Conservation (phyloP, 2,329 filamentous ascomycete genomes). For the Aspergillaceae sp. region DNA sequence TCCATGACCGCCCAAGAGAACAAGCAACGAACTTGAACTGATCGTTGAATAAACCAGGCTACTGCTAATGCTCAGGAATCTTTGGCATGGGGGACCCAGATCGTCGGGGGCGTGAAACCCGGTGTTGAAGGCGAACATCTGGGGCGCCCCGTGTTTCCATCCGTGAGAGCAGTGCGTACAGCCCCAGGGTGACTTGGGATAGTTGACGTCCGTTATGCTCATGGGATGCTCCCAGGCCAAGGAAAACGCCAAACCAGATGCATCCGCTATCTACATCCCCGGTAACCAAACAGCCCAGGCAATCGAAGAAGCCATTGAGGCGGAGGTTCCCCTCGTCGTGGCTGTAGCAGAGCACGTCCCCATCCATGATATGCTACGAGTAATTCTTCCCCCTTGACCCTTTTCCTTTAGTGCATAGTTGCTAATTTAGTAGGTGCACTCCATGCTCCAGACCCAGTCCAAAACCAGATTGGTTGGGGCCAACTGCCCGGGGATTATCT, state of each 20-base stretch:
- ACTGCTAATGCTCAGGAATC: conserved; percentile 71
- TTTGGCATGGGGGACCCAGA: conserved; percentile 67
- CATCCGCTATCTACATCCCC: conserved; percentile 70
- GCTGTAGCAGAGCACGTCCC: conserved; percentile 75
- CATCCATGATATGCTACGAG: conserved; percentile 65
- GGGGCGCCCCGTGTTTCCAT: conserved; percentile 62
- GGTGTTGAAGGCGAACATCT: conserved; percentile 63
- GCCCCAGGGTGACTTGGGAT: no score
- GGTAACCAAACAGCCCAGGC: conserved; percentile 63
- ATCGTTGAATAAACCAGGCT: conserved; percentile 40
- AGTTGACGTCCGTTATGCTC: background rate
- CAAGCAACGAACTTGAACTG: conserved; percentile 1
- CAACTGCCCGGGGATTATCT: conserved; percentile 75
- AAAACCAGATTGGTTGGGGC: conserved; percentile 66
- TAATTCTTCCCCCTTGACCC: conserved; percentile 18
- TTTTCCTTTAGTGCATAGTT: background rate
- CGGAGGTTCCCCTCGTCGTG: conserved; percentile 68
- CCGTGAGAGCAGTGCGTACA: conserved; percentile 48
- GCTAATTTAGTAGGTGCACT: conserved; percentile 47
- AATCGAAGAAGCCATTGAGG: conserved; percentile 72
- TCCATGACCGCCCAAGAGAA: conserved; percentile 5
- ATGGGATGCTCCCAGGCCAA: conserved; percentile 45
- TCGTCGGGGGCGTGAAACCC: conserved; percentile 70
- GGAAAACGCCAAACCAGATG: conserved; percentile 62
- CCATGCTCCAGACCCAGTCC: conserved; percentile 61